Base-by-base conservation (phyloP, 345 rosid genomes). In the Alliaria petiolata region DNA sequence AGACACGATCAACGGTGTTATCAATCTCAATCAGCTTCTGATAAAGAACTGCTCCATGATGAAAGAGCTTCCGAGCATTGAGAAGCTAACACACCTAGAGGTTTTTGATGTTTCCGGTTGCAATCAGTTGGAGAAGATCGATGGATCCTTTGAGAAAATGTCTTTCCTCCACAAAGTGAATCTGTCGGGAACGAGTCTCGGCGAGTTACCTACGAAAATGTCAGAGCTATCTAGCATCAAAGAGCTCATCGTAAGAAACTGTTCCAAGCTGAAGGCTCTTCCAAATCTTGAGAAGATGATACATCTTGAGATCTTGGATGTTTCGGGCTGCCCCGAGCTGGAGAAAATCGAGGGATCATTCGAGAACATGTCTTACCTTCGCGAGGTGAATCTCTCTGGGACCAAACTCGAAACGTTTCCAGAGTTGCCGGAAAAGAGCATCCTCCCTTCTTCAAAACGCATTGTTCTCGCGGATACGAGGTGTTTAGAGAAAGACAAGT, bases 31-130 rank as follows among this genome's bases (percentile, higher is more conserved):
- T 36, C 65, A 64, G 54, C 88, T 87, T 61, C 33, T 63, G 10
- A 6, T 87, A 60, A 78, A 6, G n/a, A 74, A 74, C 50, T 85
- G 87, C 76, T 10, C 35, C 16, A 8, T n/a, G 8, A 77, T 86
- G 16, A 26, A 2, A 45, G 68, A 47, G 22, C 73, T 88, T 34
- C 77, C 80, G 3, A 59, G n/a, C 39, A 64, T 76, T 19, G 61
- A 20, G 30, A 52, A 25, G 0, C 74, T 84, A 5, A 63, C n/a
- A 49, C 49, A 56, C 28, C 86, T 88, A 0, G 73, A 84, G 69
- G 44, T 65, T 26, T 82, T 88, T 31, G 87, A 88, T 64, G 83
- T 86, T 64, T 86, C 86, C 2, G 39, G 72, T 31, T 67, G 80
- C 58, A n/a, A 35, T n/a, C 55, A 67, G 12, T 31, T 75, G 28